Base-by-base conservation (phyloP, 306 rosid genomes). In the Hippophae gyantsensis region DNA sequence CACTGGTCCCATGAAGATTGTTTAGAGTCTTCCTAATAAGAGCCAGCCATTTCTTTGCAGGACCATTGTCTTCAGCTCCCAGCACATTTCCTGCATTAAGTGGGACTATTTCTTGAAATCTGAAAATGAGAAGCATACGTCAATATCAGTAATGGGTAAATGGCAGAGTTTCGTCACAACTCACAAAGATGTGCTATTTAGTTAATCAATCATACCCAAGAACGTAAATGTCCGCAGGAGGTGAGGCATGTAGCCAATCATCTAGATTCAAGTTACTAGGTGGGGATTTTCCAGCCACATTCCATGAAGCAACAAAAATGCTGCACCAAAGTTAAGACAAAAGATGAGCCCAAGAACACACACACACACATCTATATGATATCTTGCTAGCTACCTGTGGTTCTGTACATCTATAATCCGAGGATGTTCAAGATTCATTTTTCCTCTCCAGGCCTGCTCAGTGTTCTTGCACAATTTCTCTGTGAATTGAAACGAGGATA, bases 101-200 rank as follows among this genome's bases (percentile, higher is more conserved):
- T 25, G 99, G 99, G 75, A 93, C 99, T 67, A 93, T 86, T 82
- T 93, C 99, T 69, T 93, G 99, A 82, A 93, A 93, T 52, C 99
- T 93, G 85, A 58, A 71, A 68, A 62, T 65, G 44, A 18, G 23
- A 18, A 18, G 26, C 26, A 70, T 7, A 51, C 48, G 44, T 12
- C 42, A 48, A 65, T 64, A 72, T 58, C 61, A 54, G 54, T 26
- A 18, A 65, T n/a, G 25, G 43, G 47, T 67, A 23, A 71, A 45
- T 25, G 42, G 54, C 57, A 49, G 68, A 63, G 8, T 44, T 64
- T 59, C 13, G 48, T 18, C 23, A 18, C 23, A 18, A 18, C 23
- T 48, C 10, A 18, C 54, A 56, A 44, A 74, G 3, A 52, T 49
- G 41, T 13, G 11, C 13, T 6, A 55, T 42, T 47, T 43, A 44